Evolutionary conservation across 1,284 basidiomycete genomes (phyloP).

Genomic region (Neolentinus lepideus): DNA sequence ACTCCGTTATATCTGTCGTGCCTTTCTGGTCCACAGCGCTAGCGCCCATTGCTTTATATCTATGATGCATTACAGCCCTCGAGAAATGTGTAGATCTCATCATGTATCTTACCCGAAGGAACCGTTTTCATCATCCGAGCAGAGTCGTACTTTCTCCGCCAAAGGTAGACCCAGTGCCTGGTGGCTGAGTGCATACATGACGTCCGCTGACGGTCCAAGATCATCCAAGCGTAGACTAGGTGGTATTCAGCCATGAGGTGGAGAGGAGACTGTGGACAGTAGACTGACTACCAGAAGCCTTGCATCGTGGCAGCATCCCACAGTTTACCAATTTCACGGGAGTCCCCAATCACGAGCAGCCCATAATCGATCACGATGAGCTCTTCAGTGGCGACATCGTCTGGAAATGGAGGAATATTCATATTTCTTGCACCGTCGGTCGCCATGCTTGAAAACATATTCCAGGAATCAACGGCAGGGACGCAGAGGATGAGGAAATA

Average conservation of each 20-base stretch:
- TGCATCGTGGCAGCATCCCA: constrained; percentile 28
- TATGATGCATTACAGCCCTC: background rate
- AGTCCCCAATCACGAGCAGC: constrained; percentile 22
- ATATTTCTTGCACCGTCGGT: too few species aligned
- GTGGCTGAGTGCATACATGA: constrained; percentile 14
- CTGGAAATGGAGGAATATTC: constrained; percentile 27
- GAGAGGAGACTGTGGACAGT: constrained; percentile 3
- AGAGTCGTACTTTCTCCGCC: constrained; percentile 14
- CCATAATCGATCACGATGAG: constrained; percentile 31
- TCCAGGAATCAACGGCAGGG: too few species aligned
- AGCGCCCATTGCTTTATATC: constrained; percentile 16
- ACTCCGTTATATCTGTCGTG: constrained; percentile 15
- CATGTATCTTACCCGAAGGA: constrained; percentile 14
- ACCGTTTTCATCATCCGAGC: constrained; percentile 15
- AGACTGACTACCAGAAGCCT: constrained; percentile 34
- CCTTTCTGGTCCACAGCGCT: constrained; percentile 17
- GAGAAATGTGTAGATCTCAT: constrained; percentile 3
- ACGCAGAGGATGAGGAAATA: too few species aligned
- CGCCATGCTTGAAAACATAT: too few species aligned
- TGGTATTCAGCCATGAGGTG: too few species aligned
- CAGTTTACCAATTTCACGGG: constrained; percentile 23
- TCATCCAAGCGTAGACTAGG: too few species aligned
- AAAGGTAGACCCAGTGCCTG: constrained; percentile 12
- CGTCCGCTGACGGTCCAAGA: constrained; percentile 11
- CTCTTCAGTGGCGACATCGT: constrained; percentile 28